phyloP scores from a whole-genome alignment of 257 asterid genomes.

The Solanum microdontum region DNA sequence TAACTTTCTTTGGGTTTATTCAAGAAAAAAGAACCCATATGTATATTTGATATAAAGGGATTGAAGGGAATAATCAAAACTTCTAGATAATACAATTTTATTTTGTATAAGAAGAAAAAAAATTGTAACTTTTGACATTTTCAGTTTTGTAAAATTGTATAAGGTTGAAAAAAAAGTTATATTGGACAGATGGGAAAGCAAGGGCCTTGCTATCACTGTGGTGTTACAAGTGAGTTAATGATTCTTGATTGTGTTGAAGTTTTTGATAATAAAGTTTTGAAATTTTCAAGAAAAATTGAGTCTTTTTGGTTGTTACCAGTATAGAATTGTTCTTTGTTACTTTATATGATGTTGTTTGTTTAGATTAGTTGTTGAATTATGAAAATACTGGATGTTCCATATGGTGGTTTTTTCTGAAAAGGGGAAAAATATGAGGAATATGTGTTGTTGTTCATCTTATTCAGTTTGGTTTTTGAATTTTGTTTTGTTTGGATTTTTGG shows the following conservation, averaged over 20 bases:
- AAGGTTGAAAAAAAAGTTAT: not conserved
- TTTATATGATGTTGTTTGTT: conserved; percentile 13
- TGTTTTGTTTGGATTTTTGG: not conserved
- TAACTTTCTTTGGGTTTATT: conserved; percentile 6
- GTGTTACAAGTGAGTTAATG: conserved; percentile 96
- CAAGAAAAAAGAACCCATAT: conserved; percentile 20
- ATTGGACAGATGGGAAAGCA: conserved; percentile 85
- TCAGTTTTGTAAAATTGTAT: conserved; percentile 12
- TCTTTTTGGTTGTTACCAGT: conserved; percentile 12
- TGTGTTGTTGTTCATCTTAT: conserved; percentile 12
- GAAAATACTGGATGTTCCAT: conserved; percentile 9
- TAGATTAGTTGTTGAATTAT: conserved; percentile 21
- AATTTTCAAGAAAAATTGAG: conserved; percentile 2
- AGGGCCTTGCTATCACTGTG: conserved; percentile 99
- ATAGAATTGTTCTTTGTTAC: conserved; percentile 9
- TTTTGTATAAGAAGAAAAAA: not conserved
- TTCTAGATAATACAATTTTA: conserved; percentile 3
- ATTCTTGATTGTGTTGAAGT: not conserved
- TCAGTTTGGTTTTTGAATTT: conserved; percentile 1
- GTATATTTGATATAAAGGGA: conserved; percentile 18
- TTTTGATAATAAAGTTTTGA: not conserved
- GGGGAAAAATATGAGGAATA: conserved; percentile 12
- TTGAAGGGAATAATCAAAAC: conserved; percentile 18
- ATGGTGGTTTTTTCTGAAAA: conserved; percentile 14
- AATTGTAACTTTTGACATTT: conserved; percentile 4